Percentiles rank a stretch among this genome's conserved stretches.
These are phyloP conservation scores for Lodderomyces beijingensis DNA, from an alignment of 1,139 yeast species.

Conservation along the genomic window DNA sequence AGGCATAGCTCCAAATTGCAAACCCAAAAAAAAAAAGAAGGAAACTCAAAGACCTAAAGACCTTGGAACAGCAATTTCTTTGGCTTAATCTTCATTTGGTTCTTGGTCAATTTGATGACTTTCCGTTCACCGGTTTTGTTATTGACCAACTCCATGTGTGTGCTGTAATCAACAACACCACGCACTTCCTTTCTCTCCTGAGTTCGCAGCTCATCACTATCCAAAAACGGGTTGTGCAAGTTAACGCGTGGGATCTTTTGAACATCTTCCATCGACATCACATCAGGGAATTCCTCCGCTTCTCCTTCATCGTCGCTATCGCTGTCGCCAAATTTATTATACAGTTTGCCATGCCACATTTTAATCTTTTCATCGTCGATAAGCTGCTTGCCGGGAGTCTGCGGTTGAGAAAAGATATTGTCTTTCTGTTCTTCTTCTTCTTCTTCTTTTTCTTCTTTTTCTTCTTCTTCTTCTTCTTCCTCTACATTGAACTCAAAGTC, in stretches of 20 bases:
- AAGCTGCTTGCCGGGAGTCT: constrained; percentile 34
- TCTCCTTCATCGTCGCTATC: constrained; percentile 24
- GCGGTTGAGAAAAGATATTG: constrained; percentile 17
- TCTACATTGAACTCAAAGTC: too few species aligned
- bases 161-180: constrained; percentile 20
- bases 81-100: constrained; percentile 37
- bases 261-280: constrained; percentile 6
- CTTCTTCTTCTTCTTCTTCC: constrained; percentile 14
- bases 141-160: constrained; percentile 38
- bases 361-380: constrained; percentile 26
- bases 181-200: constrained; percentile 2
- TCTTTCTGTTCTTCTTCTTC: constrained; percentile 9
- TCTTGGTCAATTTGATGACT: constrained; percentile 29
- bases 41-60: neutral
- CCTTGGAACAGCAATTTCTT: constrained; percentile 25
- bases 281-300: constrained; percentile 17
- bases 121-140: constrained; percentile 36
- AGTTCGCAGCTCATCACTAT: constrained; percentile 5
- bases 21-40: constrained; percentile 1
- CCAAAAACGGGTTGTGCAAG: constrained; percentile 13
- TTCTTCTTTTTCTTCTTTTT: constrained; percentile 14
- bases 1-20: too few species aligned
- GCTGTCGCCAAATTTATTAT: constrained; percentile 22
- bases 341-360: constrained; percentile 37
- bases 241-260: constrained; percentile 8